A percentile compares a stretch with the other conserved stretches of the same genome.
Evolutionary conservation across 2,329 filamentous ascomycete species (phyloP).

Genomic region (Eurotiales sp.): DNA sequence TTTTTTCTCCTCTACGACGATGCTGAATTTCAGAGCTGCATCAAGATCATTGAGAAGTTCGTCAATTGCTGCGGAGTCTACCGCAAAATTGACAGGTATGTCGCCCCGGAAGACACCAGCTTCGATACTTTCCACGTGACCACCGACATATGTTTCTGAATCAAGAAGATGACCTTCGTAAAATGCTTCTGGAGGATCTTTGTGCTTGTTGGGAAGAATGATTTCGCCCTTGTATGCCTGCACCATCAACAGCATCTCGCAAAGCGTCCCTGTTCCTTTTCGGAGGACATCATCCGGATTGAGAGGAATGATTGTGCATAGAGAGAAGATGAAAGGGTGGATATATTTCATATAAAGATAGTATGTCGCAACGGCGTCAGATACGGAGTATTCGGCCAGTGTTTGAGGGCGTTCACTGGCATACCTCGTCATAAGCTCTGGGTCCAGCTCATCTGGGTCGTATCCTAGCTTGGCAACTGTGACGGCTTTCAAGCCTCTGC

Average conservation of each 20-base stretch:
- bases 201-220: constrained; percentile 92
- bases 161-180: constrained; percentile 96
- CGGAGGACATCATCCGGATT: constrained; percentile 88
- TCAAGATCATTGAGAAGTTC: constrained; percentile 85
- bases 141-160: constrained; percentile 96
- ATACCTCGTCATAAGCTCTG: constrained; percentile 90
- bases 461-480: constrained; percentile 98
- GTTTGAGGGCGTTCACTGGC: constrained; percentile 89
- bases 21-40: constrained; percentile 81
- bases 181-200: constrained; percentile 84
- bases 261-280: constrained; percentile 97
- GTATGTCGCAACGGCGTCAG: constrained; percentile 96
- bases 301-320: constrained; percentile 93
- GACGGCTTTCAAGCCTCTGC: constrained; percentile 93
- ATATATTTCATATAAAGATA: constrained; percentile 99
- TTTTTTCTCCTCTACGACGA: constrained; percentile 80
- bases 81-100: constrained; percentile 87
- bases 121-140: constrained; percentile 98
- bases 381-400: constrained; percentile 95
- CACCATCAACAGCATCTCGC: constrained; percentile 99
- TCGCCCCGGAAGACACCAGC: constrained; percentile 94
- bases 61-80: constrained; percentile 86
- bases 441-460: constrained; percentile 95
- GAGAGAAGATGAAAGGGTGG: constrained; percentile 98
- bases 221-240: constrained; percentile 92